These are phyloP conservation scores for Serpula lacrymans DNA, from an alignment of 768 basidiomycete species.

Conservation along the genomic window DNA sequence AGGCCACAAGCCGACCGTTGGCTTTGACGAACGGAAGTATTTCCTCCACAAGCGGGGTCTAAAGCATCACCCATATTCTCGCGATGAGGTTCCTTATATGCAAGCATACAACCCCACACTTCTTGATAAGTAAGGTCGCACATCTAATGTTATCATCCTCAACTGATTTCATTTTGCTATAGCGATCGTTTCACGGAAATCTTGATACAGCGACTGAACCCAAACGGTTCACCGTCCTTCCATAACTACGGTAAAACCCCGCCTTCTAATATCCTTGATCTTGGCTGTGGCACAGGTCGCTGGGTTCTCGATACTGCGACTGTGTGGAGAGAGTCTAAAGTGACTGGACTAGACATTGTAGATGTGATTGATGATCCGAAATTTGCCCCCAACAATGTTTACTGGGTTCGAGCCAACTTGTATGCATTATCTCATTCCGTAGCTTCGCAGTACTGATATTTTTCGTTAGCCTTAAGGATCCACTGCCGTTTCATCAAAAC, in stretches of 20 bases:
- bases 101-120: conserved; percentile 57
- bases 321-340: conserved; percentile 55
- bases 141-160: conserved; percentile 5
- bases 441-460: conserved; percentile 10
- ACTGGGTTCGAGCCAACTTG: conserved; percentile 66
- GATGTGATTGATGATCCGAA: conserved; percentile 34
- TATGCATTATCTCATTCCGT: conserved; percentile 29
- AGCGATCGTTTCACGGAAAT: conserved; percentile 61
- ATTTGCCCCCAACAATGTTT: conserved; percentile 37
- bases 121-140: conserved; percentile 51
- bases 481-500: conserved; percentile 58
- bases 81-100: conserved; percentile 55
- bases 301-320: conserved; percentile 65
- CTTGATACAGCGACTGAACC: conserved; percentile 54
- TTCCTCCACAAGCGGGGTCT: conserved; percentile 31
- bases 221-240: conserved; percentile 57
- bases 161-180: conserved; percentile 7
- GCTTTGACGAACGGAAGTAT: conserved; percentile 20
- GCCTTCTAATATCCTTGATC: conserved; percentile 59
- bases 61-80: conserved; percentile 53
- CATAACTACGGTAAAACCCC: conserved; percentile 44
- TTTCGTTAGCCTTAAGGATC: conserved; percentile 43
- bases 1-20: conserved; percentile 10
- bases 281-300: conserved; percentile 71
- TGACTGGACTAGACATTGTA: conserved; percentile 68